phyloP scores from a whole-genome alignment of 2,329 filamentous ascomycete species.

The Colletotrichum acutatum region DNA sequence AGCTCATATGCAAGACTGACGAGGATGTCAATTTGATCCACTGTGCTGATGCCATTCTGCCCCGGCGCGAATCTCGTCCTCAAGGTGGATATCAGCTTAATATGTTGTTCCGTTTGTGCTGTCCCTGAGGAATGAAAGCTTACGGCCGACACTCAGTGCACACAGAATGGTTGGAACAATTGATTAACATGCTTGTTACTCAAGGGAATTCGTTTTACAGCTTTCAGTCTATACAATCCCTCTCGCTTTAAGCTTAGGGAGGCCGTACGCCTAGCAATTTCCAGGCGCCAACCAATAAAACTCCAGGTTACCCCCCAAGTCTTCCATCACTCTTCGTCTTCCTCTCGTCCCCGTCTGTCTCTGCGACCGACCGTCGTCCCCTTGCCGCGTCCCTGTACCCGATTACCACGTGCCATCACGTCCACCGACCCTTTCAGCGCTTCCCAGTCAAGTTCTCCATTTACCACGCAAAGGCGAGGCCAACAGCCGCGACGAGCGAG shows the following conservation, averaged over 20 bases:
- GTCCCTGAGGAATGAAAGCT: too few species aligned
- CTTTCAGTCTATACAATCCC: constrained; percentile 35
- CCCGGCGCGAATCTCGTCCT: too few species aligned
- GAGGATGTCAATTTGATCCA: too few species aligned
- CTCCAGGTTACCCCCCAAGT: constrained; percentile 23
- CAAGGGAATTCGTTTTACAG: constrained; percentile 35
- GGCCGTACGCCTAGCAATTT: constrained; percentile 23
- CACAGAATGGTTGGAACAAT: background rate
- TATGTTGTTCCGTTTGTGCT: too few species aligned
- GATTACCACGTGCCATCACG: background rate
- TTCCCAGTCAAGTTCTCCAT: too few species aligned
- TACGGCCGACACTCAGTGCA: too few species aligned
- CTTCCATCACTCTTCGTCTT: background rate
- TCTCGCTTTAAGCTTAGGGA: constrained; percentile 13
- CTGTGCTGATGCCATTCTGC: too few species aligned
- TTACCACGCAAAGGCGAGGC: constrained; percentile 62
- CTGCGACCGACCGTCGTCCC: background rate
- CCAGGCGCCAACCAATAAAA: constrained; percentile 31
- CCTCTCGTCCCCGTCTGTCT: constrained; percentile 12
- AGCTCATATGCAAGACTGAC: too few species aligned
- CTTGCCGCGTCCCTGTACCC: background rate
- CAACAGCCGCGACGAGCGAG: constrained; percentile 56
- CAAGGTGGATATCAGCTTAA: too few species aligned
- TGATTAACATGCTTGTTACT: constrained; percentile 32
- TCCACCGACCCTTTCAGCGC: constrained; percentile 2